Base-by-base conservation (phyloP, 2,329 filamentous ascomycete genomes). In the Neoascochyta sp. region DNA sequence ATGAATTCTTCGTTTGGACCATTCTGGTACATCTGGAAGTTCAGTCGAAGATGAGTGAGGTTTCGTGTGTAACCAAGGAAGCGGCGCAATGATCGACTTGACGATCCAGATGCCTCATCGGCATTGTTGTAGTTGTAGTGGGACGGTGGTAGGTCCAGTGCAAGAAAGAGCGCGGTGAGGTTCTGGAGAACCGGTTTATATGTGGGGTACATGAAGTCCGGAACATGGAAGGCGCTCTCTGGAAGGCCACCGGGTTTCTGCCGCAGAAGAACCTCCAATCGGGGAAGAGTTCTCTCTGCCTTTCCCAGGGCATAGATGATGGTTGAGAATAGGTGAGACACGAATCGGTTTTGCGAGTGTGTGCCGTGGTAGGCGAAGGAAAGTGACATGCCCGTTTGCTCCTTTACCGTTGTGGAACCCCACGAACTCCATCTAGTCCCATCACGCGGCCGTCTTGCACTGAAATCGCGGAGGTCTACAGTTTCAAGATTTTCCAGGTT, bases 391-490 rank as follows among this genome's bases (percentile, higher is more conserved):
- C 65, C 60, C 0, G 65, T 69, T 27, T 68, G 54, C 10, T 36
- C 29, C 8, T 41, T 19, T 7, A 67, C 60, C 0, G 68, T 71
- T 0, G 50, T 50, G 11, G 63, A 56, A 3, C 77, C 76, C 42
- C 78, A 81, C 50, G 76, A 77, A 6, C 54, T 60, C 78, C 79
- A 82, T 1, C 45, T 32, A 0, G 46, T 36, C 5, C 55, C 59
- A 18, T 83, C 78, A 3, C 78, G 71, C 9, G 47, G 49, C 4
- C 78, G 72, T 7, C 54, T 66, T 0, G 73, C 73, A 47, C 72
- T 64, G 56, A 75, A 81, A 48, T 83, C 76, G 11, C 80, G 71
- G 14, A 83, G 61, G 14, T 76, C 73, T 9, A 83, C 54, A 0
- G 69, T 74, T 16, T 73, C 59, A 4, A 83, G 68, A 31, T 75